Evolutionary conservation across 495 filamentous ascomycete genomes (phyloP), one percentile per base, ranked within the genome.

Genomic region (Evansstolkia leycettana): DNA sequence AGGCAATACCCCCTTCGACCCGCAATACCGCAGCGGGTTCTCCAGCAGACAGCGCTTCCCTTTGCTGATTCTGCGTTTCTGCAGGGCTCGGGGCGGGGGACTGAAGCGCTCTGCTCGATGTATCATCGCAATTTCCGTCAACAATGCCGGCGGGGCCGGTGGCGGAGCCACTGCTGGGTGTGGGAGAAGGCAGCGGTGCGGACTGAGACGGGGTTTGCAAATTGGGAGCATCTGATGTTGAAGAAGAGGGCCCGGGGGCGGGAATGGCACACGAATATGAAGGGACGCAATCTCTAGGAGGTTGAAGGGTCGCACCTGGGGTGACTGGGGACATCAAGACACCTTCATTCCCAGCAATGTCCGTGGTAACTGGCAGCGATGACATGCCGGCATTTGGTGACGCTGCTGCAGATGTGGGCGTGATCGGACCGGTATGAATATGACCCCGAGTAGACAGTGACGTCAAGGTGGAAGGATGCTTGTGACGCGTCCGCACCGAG

Each of bases 301-400:
- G 24, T n/a, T 37, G 34, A 16, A 43, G 31, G 14, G 15, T 46
- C 7, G 26, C 42, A 14, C 43, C 42, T 2, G 56, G 48, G 14
- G 46, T 54, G 27, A 52, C 44, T 2, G 54, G 50, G 13, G 52
- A 58, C 34, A 48, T 46, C 27, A 44, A 47, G 27, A 38, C 25
- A 12, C 20, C 9, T 25, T 45, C 37, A 12, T 19, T 12, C 20
- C 24, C 17, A 12, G 26, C 2, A 13, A 10, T 11, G 11, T 12
- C 13, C 7, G 8, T n/a, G 27, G 5, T n/a, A 15, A n/a, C 27
- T n/a, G 27, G 5, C 13, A 4, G 27, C 13, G 27, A 23, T 9
- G 4, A 9, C 20, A 23, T 5, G 9, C 4, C 20, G 4, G 20
- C 20, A 23, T 29, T 29, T 29, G 5, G 27, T 5, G 27, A 29